Base-by-base conservation (phyloP, 192 early-diverging fungal genomes). In the Glomus cerebriforme region DNA sequence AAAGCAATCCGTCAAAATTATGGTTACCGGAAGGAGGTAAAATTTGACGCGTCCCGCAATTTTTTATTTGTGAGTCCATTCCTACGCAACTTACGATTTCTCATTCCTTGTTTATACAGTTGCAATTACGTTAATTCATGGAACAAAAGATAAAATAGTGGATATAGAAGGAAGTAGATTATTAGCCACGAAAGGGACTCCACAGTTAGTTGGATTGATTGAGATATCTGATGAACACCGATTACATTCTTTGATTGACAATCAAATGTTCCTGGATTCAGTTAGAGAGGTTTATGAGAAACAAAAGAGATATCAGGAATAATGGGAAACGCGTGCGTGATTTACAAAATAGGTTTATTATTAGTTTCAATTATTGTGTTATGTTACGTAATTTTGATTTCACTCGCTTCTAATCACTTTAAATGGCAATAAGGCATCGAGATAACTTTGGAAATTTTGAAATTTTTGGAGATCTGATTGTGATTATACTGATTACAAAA, bases 241-340 rank as follows among this genome's bases (percentile, higher is more conserved):
- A 63, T 63, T 63, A 63, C 19, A 63, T 26, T 26, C 60, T 26
- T 63, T 63, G 27, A 63, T 63, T 63, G 60, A 29, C n/a, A 63
- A n/a, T 63, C 60, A 63, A 29, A n/a, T 63, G 60, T 63, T 63
- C 60, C 7, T 63, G 27, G 60, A 63, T n/a, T n/a, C 60, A 7
- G 60, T 63, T 63, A 63, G 27, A 63, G 60, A 63, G 22, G n/a
- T 63, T 29, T 63, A 63, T 63, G 60, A 63, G 22, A 63, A 63
- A 63, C 27, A 29, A 12, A 29, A 29, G 27, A 13, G 60, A n/a
- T 29, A n/a, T 29, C 60, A 63, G 60, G 60, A n/a, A 12, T n/a
- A 63, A 63, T n/a, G 17, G 12, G 9, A 43, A 43, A 43, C 9
- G 39, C 39, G 12, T 43, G 39, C 39, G 9, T 8, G 37, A 39